Base-by-base conservation (phyloP, 78 protist species). In the Guillardia theta region DNA sequence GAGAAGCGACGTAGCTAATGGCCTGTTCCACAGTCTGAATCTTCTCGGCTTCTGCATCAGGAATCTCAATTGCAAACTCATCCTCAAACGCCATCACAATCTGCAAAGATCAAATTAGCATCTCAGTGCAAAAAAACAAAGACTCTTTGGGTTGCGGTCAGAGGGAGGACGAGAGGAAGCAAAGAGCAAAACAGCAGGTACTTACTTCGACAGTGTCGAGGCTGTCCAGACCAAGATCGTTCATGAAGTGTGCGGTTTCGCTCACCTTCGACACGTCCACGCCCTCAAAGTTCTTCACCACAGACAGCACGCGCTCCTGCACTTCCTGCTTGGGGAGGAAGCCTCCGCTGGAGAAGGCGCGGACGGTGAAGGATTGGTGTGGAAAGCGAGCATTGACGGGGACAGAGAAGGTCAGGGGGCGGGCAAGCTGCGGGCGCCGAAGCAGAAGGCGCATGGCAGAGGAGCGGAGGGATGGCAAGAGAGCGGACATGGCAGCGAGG, bases 211-310 rank as follows among this genome's bases (percentile, higher is more conserved):
- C 98, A 36, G 76, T 54, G 95, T 97, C 99, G 24, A 98, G 96
- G 94, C 97, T 95, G 95, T 98, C 99, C 30, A 98, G 97, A 22
- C 98, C 99, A 41, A 98, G 96, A 88, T 98, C 99, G 95, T 94
- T 96, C 39, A 94, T 53, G 87, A 98, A 98, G 87, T 97, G 95
- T 27, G 98, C n/a, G 18, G 48, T 87, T 36, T 96, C 95, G 24
- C 96, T 45, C 43, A 98, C 98, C 76, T 94, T 94, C 46, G 53
- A 33, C 37, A 97, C 97, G 27, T 64, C 95, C 22, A 96, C 97
- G 96, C 97, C 97, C 93, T 97, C 95, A 93, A 95, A 98, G 87
- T 92, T 95, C 88, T 95, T 96, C n/a, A 98, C 96, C 46, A 96
- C 96, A 12, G 93, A 95, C n/a, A 97, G 19, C 0, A 98, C 97